These are phyloP conservation scores for Phialophora verrucosa DNA, from an alignment of 2,329 filamentous ascomycete species.

Conservation along the genomic window DNA sequence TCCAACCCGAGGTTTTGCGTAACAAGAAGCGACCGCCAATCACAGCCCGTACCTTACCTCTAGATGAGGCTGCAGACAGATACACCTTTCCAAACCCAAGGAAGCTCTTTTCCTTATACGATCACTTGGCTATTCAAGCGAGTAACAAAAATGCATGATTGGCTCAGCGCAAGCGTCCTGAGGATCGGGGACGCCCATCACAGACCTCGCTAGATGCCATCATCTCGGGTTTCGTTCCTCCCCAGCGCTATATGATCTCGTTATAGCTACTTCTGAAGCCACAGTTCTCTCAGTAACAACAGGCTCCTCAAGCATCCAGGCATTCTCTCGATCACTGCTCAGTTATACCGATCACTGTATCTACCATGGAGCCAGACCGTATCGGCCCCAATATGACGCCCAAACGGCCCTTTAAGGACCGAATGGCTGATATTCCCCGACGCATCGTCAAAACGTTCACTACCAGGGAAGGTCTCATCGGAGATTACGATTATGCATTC, in stretches of 20 bases:
- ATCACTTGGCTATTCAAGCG: neutral
- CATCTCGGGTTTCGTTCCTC: neutral
- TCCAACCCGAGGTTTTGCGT: conserved; percentile 20
- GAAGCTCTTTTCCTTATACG: neutral
- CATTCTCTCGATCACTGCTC: neutral
- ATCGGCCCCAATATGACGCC: conserved; percentile 50
- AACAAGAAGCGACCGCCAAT: conserved; percentile 27
- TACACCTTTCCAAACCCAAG: neutral
- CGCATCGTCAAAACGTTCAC: conserved; percentile 47
- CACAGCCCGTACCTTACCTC: neutral
- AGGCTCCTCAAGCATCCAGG: neutral
- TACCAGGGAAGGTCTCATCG: conserved; percentile 72
- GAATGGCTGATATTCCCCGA: conserved; percentile 38
- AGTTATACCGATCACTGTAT: neutral
- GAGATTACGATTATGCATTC: conserved; percentile 86
- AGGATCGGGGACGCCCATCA: neutral
- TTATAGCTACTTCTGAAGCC: neutral
- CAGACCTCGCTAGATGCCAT: neutral
- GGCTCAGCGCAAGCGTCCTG: neutral
- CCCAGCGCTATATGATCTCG: neutral
- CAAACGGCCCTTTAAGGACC: conserved; percentile 46
- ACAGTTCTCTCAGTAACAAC: neutral
- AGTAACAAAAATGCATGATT: neutral
- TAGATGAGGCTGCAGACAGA: conserved; percentile 18
- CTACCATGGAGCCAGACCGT: conserved; percentile 44